phyloP scores from a whole-genome alignment of 768 basidiomycete species.

The Pulveroboletus sp. region DNA sequence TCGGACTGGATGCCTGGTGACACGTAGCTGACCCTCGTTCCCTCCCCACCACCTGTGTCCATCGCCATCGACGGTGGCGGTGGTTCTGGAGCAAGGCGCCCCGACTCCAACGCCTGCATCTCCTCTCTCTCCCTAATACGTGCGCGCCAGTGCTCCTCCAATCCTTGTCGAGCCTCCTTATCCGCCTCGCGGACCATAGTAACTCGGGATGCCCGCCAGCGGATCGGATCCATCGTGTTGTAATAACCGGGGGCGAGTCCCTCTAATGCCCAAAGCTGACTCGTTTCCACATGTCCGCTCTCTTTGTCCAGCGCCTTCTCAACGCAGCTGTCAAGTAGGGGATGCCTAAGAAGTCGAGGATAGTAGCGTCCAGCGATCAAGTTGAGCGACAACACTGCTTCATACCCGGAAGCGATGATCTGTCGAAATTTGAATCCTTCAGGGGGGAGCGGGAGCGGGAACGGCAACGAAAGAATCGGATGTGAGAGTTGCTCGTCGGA shows the following conservation, averaged over 20 bases:
- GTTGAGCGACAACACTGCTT: conserved; percentile 63
- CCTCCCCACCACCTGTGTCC: background rate
- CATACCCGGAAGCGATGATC: conserved; percentile 56
- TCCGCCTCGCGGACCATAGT: conserved; percentile 64
- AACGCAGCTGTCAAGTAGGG: conserved; percentile 44
- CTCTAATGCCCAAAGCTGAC: conserved; percentile 67
- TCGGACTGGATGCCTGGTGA: conserved; percentile 2
- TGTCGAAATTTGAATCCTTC: conserved; percentile 64
- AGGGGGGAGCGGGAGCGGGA: conserved; percentile 59
- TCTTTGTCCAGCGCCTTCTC: conserved; percentile 36
- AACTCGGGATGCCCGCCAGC: conserved; percentile 47
- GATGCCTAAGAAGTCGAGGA: conserved; percentile 63
- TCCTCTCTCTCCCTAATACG: conserved; percentile 29
- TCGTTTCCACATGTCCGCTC: conserved; percentile 36
- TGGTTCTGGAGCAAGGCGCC: conserved; percentile 12
- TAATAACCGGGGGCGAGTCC: conserved; percentile 62
- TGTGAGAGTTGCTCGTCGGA: conserved; percentile 34
- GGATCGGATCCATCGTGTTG: conserved; percentile 66
- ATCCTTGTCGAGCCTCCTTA: conserved; percentile 37
- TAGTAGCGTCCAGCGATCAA: conserved; percentile 81
- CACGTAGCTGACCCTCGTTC: background rate
- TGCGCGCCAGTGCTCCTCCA: conserved; percentile 38
- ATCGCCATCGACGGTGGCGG: background rate
- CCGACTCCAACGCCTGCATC: conserved; percentile 13
- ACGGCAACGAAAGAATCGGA: conserved; percentile 30